Evolutionary conservation across 2,329 filamentous ascomycete species (phyloP), one percentile per base, ranked within the genome.

Genomic region (Elsinoe perseae): DNA sequence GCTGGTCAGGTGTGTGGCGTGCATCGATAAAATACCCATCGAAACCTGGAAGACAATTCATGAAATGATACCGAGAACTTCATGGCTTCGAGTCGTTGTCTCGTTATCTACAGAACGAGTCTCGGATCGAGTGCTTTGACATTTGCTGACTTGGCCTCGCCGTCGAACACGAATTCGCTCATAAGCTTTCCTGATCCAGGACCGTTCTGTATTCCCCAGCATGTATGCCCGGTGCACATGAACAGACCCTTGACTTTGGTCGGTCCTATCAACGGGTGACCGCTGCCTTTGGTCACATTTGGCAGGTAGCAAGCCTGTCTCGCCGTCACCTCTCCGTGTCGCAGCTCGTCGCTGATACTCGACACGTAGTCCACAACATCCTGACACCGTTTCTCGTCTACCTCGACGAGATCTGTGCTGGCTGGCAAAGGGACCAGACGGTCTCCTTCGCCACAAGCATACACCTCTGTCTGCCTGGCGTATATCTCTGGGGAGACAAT

Each of bases 151-250:
- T 60, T 71, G 9, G 68, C 66, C 61, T 61, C 61, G 0, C 73
- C 73, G 21, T 75, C 74, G 66, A 72, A 76, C 30, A 76, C 72
- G 61, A 76, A 66, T 65, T 77, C 74, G 61, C 66, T 69, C 52
- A 77, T 64, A 62, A 74, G 57, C 62, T 72, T 74, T 1, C 72
- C 74, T 32, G 92, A 97, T 1, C 80, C 93, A 1, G 92, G 91
- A 0, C 84, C 89, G 73, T 98, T 97, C 73, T 97, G 92, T 20
- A 98, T 95, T 0, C 93, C 93, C 93, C 93, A 98, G 73, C 92
- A 97, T 1, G 90, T 95, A 75, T 98, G 93, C 0, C 93, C 93
- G 0, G 89, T 80, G 0, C 93, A 93, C 58, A 97, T 76, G 69
- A 86, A 85, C 42, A 97, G 65, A 0, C 91, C 90, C 5, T 82